Base-by-base conservation (phyloP, 2,329 filamentous ascomycete genomes). In the Monilinia laxa region DNA sequence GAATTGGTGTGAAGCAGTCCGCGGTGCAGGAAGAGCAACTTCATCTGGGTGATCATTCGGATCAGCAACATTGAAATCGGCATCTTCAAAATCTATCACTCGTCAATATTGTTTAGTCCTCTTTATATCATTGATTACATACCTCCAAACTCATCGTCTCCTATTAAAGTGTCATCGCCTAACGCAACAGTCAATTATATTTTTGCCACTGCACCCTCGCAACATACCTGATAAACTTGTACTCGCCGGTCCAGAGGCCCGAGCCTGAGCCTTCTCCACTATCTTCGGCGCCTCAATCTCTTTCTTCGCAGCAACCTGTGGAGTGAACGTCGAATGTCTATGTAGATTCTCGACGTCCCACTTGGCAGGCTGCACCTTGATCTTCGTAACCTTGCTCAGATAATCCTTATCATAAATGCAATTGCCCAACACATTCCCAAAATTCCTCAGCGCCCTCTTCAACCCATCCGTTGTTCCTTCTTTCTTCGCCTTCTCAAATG, bases 401-500 rank as follows among this genome's bases (percentile, higher is more conserved):
- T 97, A 99, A 69, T 94, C 89, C 78, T 97, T 96, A 80, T 99
- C 95, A 79, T 99, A 98, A 68, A 99, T 88, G 81, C 95, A 99
- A 76, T 98, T 99, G n/a, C 95, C 95, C 65, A 99, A 82, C 20
- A 98, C 90, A 74, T 98, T 98, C 68, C 95, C 95, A 78, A 99
- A 99, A 70, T 88, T 97, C 68, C 94, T 85, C 74, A 99, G 77
- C 1, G 95, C 87, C 71, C 95, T 85, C 79, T 99, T 99, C 76
- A 99, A 77, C 1, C 88, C 95, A 79, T 99, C 95, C 12, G 96
- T 98, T 3, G 93, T 96, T 10, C 92, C 96, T 80, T 98, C 93
- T 78, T 99, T 99, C 81, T 98, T 99, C 1, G 95, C 93, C 79
- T 99, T 99, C 77, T 99, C 95, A 75, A 98, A 99, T 0, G 94